Evolutionary conservation across 108 stramenopile species (phyloP), one percentile per base, ranked within the genome.

Genomic region (Aurantiochytrium sp.): DNA sequence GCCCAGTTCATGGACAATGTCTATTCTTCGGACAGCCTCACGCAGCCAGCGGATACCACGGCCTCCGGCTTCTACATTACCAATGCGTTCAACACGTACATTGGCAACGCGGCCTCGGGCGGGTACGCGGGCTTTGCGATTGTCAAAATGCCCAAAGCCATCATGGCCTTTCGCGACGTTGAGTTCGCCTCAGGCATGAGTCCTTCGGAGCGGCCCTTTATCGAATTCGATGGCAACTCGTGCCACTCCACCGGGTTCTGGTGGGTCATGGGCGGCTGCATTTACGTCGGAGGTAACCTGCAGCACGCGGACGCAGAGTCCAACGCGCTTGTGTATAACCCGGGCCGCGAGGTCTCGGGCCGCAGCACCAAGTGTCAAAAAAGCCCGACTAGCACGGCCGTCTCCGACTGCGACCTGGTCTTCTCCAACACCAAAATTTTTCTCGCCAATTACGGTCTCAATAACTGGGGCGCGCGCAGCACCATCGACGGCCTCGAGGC

Each of bases 31-130:
- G 54, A 34, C 22, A 86, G 68, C 37, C 86, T 86, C 27, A 55
- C 37, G 10, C 19, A 39, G 32, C 86, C 86, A 10, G 86, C 86
- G 2, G 86, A 86, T 55, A 30, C 42, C 2, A 55, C 86, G 22
- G 86, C 86, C 3, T 36, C 55, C 8, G 31, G 31, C 41, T 86
- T 55, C 32, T 86, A 86, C 86, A 86, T 86, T 55, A 86, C 86
- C 34, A 55, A 55, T 34, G 55, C 55, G 8, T 55, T 21, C 30
- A 55, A 86, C 31, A 4, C 4, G 2, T 15, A 31, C 55, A 39
- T 37, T 15, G 86, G 86, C n/a, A 86, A 86, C 31, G 86, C 86
- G 8, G 86, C 86, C 17, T n/a, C 22, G 36, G 86, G 86, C 22
- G 86, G 86, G 1, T 86, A 54, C 31, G 37, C 55, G 5, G 86